Evolutionary conservation across 495 filamentous ascomycete genomes (phyloP).

Genomic region (Clohesyomyces aquaticus): DNA sequence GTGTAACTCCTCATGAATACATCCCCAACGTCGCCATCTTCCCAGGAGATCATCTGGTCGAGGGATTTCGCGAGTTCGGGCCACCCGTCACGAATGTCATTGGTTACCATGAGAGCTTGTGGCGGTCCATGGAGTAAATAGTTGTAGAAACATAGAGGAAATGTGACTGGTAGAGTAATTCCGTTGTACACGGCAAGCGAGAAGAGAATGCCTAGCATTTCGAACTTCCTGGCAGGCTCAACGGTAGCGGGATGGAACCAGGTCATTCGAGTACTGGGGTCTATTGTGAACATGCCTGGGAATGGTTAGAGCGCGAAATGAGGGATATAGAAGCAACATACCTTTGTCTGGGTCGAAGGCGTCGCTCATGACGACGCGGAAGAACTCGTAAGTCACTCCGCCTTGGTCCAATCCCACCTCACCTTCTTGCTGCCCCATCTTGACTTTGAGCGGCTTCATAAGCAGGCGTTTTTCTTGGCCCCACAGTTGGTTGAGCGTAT

Average conservation of each 20-base stretch:
- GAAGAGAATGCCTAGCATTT: slow-evolving; percentile 83
- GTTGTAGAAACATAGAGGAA: slow-evolving; percentile 81
- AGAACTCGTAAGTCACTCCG: slow-evolving; percentile 95
- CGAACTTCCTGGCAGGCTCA: slow-evolving; percentile 85
- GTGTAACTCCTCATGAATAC: slow-evolving; percentile 81
- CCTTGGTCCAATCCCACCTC: slow-evolving; percentile 93
- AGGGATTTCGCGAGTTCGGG: slow-evolving; percentile 74
- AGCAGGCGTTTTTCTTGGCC: slow-evolving; percentile 79
- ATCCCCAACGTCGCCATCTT: slow-evolving; percentile 78
- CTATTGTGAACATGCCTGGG: slow-evolving; percentile 68
- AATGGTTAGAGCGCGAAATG: not conserved
- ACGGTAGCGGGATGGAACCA: slow-evolving; percentile 85
- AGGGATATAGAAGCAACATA: not conserved
- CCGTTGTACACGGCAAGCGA: slow-evolving; percentile 95
- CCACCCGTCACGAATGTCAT: slow-evolving; percentile 87
- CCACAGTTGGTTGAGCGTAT: slow-evolving; percentile 89
- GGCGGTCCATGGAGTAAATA: no score
- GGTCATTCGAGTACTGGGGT: slow-evolving; percentile 70
- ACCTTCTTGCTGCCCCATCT: slow-evolving; percentile 75
- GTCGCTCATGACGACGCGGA: slow-evolving; percentile 77
- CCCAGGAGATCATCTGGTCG: slow-evolving; percentile 71
- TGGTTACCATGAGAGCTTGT: slow-evolving; percentile 49
- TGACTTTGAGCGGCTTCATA: slow-evolving; percentile 82
- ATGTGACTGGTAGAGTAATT: slow-evolving; percentile 82
- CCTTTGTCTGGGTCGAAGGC: slow-evolving; percentile 76